A percentile compares a stretch with the other conserved stretches of the same genome.
These are phyloP conservation scores for Umbilicus rupestris DNA, from an alignment of 164 flowering plant species.

Conservation along the genomic window DNA sequence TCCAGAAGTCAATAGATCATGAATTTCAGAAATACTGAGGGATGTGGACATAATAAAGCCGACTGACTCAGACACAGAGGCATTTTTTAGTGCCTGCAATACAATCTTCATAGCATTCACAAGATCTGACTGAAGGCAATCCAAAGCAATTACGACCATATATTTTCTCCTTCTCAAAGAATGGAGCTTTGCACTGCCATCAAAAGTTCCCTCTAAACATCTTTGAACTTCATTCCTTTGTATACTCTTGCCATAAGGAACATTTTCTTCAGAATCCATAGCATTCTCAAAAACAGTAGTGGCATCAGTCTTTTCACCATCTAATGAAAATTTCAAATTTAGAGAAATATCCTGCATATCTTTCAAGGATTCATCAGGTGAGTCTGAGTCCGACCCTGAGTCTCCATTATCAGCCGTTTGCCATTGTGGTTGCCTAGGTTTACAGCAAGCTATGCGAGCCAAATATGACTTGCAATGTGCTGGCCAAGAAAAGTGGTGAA, in stretches of 20 bases:
- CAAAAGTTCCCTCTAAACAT: constrained; percentile 17
- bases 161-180: constrained; percentile 50
- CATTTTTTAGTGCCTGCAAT: constrained; percentile 33
- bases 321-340: constrained; percentile 28
- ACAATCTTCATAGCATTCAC: constrained; percentile 25
- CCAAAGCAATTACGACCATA: constrained; percentile 61
- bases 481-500: constrained; percentile 92
- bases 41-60: constrained; percentile 70
- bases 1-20: constrained; percentile 35
- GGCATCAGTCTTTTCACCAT: constrained; percentile 23
- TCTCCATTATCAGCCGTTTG: constrained; percentile 25
- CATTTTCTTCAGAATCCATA: constrained; percentile 20
- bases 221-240: constrained; percentile 16
- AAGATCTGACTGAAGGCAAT: constrained; percentile 22
- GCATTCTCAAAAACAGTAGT: constrained; percentile 12
- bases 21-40: constrained; percentile 53
- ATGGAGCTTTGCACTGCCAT: constrained; percentile 33
- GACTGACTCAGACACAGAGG: constrained; percentile 31
- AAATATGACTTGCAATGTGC: constrained; percentile 84
- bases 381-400: constrained; percentile 40
- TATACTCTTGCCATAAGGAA: constrained; percentile 17
- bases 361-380: constrained; percentile 27
- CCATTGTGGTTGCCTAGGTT: constrained; percentile 82
- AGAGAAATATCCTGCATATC: constrained; percentile 32
- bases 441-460: constrained; percentile 62